Evolutionary conservation across 441 rosid genomes (phyloP), one percentile per base, ranked within the genome.

Genomic region (Adansonia rubrostipa): DNA sequence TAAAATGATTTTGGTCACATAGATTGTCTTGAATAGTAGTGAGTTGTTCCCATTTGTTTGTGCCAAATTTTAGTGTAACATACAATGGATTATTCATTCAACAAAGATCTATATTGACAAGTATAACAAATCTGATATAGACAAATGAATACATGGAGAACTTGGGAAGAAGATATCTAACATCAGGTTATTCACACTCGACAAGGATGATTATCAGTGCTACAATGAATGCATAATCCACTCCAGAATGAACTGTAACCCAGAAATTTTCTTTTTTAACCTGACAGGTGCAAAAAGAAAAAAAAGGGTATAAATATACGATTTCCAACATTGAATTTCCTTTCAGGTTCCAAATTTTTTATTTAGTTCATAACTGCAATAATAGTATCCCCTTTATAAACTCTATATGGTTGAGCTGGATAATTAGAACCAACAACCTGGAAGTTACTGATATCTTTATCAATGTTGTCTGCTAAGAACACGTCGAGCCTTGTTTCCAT

Each of bases 151-250:
- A 5, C 10, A 17, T 67, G 33, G 15, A 67, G 22, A 65, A 65
- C 13, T 44, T 17, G 53, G 10, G 9, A 42, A 1, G 17, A 44
- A 66, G 22, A 3, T 6, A 69, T 11, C 40, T 6, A 48, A 69
- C 17, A 48, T 48, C 28, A 45, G 73, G 63, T 88, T 89, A 72
- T 60, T 87, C 80, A 48, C 73, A 69, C 9, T 89, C 93, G 70
- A 88, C 89, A 65, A 91, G 80, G 78, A 87, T 45, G 6, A 92
- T 89, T 19, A 89, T 84, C 73, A 91, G 81, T 72, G 96, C 92
- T 33, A 87, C 81, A 78, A 89, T 89, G 75, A 93, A 92, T 3
- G 95, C 93, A 85, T 89, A 90, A 73, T 92, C 96, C 61, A 89
- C 97, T 70, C 89, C 93, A 53, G 97, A 75, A 75, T 85, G 84